phyloP scores from a whole-genome alignment of 2,329 filamentous ascomycete species.

The Orbilia brochopaga region DNA sequence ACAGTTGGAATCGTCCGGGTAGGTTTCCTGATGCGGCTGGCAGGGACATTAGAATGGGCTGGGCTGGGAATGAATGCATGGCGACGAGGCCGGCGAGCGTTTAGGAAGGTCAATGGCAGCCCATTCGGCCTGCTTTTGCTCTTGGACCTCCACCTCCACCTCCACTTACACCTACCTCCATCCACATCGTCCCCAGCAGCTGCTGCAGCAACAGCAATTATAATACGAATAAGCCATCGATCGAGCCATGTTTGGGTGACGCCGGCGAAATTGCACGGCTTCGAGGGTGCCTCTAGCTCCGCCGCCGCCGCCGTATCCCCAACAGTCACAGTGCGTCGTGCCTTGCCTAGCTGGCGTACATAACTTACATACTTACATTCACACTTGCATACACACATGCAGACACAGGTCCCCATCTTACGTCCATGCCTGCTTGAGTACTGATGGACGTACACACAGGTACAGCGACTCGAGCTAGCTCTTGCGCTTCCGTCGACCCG shows the following conservation, averaged over 20 bases:
- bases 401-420: too few relatives aligned
- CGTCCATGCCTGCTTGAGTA: background rate
- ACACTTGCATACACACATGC: background rate
- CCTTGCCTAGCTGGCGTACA: too few relatives aligned
- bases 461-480: too few relatives aligned
- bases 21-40: conserved; percentile 25
- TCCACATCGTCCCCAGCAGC: background rate
- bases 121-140: background rate
- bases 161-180: background rate
- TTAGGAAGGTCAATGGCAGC: conserved; percentile 21
- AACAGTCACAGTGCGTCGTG: background rate
- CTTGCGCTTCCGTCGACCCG: background rate
- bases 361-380: background rate
- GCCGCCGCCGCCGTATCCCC: background rate
- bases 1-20: conserved; percentile 25
- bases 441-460: background rate
- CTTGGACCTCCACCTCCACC: background rate
- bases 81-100: background rate
- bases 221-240: conserved; percentile 1
- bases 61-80: conserved; percentile 13
- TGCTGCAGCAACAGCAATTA: conserved; percentile 2
- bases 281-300: background rate
- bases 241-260: conserved; percentile 1
- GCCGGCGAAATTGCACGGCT: background rate
- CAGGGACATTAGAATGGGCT: conserved; percentile 6